Percentiles rank a stretch among this genome's conserved stretches.
phyloP scores from a whole-genome alignment of 202 grass and related monocot genomes.

The Bolboschoenoplectus hybrid region DNA sequence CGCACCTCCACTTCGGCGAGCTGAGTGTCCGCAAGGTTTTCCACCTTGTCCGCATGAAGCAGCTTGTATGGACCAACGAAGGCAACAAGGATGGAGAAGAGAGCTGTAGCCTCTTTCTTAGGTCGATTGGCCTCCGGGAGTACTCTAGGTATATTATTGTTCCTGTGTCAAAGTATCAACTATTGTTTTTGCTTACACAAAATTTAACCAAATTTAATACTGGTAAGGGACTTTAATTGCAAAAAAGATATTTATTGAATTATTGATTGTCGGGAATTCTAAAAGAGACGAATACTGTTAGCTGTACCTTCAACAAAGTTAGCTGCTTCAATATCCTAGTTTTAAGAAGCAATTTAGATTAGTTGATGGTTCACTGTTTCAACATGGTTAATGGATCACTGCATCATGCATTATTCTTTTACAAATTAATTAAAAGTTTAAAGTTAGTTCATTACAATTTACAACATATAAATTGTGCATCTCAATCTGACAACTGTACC shows the following conservation, averaged over 20 bases:
- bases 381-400: background rate
- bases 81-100: conserved; percentile 74
- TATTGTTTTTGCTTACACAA: background rate
- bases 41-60: conserved; percentile 91
- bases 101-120: conserved; percentile 83
- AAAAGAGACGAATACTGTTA: background rate
- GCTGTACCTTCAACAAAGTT: background rate
- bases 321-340: background rate
- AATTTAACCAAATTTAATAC: background rate
- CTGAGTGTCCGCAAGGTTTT: conserved; percentile 97
- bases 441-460: conserved; percentile 17
- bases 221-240: background rate
- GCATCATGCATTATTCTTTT: background rate
- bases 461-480: background rate
- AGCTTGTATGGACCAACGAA: conserved; percentile 86
- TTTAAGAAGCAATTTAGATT: background rate
- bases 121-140: conserved; percentile 80
- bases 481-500: background rate
- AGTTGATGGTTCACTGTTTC: background rate
- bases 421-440: background rate
- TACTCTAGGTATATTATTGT: conserved; percentile 55
- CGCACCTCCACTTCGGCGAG: conserved; percentile 87
- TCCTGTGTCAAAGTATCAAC: background rate
- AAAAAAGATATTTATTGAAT: background rate
- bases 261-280: background rate